These are phyloP conservation scores for Haematococcus sp. DNA, from an alignment of 139 green algal genomes.

Conservation along the genomic window DNA sequence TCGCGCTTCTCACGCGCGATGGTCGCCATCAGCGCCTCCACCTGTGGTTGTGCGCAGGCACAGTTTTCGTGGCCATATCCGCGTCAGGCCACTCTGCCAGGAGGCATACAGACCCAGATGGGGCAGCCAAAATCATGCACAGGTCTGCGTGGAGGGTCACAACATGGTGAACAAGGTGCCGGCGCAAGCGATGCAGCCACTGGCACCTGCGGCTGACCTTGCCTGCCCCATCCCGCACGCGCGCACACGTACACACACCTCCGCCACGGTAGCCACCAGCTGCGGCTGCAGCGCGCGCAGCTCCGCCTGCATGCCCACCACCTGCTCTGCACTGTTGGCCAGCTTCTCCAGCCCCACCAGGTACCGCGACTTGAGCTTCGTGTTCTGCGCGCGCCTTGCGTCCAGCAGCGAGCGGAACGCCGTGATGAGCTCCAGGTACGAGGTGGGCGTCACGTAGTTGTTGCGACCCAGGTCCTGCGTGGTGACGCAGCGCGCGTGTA, in stretches of 20 bases:
- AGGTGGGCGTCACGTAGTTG: conserved; percentile 82
- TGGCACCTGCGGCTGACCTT: too few species aligned
- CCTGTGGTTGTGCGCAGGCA: too few species aligned
- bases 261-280: conserved; percentile 65
- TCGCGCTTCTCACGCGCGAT: conserved; percentile 69
- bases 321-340: conserved; percentile 54
- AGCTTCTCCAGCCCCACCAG: conserved; percentile 71
- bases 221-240: too few species aligned
- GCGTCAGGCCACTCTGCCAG: too few species aligned
- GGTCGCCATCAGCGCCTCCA: conserved; percentile 57
- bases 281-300: conserved; percentile 73
- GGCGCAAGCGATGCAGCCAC: too few species aligned
- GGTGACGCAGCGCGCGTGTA: too few species aligned
- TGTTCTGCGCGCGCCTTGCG: conserved; percentile 33
- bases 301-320: conserved; percentile 66
- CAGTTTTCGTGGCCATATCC: too few species aligned
- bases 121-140: too few species aligned
- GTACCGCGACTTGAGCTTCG: conserved; percentile 10
- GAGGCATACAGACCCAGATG: too few species aligned
- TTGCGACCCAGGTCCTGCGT: conserved; percentile 45
- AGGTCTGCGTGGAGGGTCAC: too few species aligned
- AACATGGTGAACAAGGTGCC: too few species aligned
- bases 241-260: too few species aligned
- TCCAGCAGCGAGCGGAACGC: conserved; percentile 57
- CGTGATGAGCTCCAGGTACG: conserved; percentile 77